These are phyloP conservation scores for Globisporangium parvum DNA, from an alignment of 352 stramenopile genomes.

Conservation along the genomic window DNA sequence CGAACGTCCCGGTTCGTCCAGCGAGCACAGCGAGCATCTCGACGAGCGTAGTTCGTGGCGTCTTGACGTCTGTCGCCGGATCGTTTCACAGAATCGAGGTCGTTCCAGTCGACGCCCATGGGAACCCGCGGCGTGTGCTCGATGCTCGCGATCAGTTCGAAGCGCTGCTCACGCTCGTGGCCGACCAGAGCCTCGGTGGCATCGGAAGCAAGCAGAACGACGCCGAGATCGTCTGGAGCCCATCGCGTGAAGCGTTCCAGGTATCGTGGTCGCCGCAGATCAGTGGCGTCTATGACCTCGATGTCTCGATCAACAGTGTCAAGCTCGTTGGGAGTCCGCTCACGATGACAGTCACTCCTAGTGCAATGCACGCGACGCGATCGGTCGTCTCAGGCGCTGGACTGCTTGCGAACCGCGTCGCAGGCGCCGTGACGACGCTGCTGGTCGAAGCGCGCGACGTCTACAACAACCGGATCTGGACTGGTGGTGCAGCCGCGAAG, in stretches of 20 bases:
- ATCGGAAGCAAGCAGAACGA: slow-evolving; percentile 36
- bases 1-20: slow-evolving; percentile 30
- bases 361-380: slow-evolving; percentile 27
- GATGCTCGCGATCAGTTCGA: slow-evolving; percentile 28
- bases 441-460: slow-evolving; percentile 40
- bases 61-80: slow-evolving; percentile 24
- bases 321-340: slow-evolving; percentile 38
- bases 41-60: slow-evolving; percentile 25
- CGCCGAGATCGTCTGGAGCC: slow-evolving; percentile 23
- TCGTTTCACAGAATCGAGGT: slow-evolving; percentile 29
- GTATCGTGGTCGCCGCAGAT: slow-evolving; percentile 27
- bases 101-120: slow-evolving; percentile 36
- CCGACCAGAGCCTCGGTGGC: slow-evolving; percentile 44
- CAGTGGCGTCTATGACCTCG: slow-evolving; percentile 50
- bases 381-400: slow-evolving; percentile 45
- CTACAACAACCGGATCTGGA: slow-evolving; percentile 54
- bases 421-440: slow-evolving; percentile 35
- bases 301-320: slow-evolving; percentile 34
- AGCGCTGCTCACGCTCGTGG: slow-evolving; percentile 26
- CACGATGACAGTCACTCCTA: slow-evolving; percentile 32
- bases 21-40: slow-evolving; percentile 16
- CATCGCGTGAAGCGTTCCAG: slow-evolving; percentile 14
- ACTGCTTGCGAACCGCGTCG: slow-evolving; percentile 34
- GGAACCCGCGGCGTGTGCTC: slow-evolving; percentile 26
- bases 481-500: slow-evolving; percentile 11